phyloP scores from a whole-genome alignment of 1,139 yeast species.

The Geotrichum phurueaensis region DNA sequence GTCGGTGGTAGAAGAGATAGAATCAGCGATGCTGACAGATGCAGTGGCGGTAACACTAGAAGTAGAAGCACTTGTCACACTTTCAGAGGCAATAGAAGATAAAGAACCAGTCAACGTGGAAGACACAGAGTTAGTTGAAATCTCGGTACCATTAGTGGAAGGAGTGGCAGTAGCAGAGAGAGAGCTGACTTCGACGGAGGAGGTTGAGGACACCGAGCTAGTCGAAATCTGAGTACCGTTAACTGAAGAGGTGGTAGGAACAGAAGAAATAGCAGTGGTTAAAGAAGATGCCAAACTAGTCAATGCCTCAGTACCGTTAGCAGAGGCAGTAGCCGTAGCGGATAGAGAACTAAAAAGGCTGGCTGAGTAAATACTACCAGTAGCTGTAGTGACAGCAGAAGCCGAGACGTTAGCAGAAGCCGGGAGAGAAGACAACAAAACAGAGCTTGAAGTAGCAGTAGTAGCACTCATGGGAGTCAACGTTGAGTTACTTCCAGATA shows the following conservation, averaged over 20 bases:
- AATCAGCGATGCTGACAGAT: too few relatives aligned
- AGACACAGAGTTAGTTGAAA: background rate
- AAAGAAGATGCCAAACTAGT: background rate
- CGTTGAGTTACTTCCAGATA: background rate
- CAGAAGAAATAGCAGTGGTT: background rate
- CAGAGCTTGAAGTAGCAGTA: background rate
- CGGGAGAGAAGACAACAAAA: background rate
- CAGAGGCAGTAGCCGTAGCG: background rate
- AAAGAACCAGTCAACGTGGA: background rate
- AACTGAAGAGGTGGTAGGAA: background rate
- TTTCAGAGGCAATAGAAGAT: background rate
- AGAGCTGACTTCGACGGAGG: too few relatives aligned
- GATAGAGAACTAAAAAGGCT: background rate
- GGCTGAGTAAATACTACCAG: background rate
- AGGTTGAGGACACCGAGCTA: background rate
- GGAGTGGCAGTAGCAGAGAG: background rate
- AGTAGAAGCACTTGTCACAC: background rate
- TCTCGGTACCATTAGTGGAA: background rate
- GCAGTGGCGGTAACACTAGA: background rate
- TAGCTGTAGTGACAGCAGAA: background rate
- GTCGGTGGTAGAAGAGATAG: background rate
- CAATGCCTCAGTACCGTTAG: background rate
- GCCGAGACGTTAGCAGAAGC: background rate
- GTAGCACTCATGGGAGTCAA: background rate
- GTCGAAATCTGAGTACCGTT: background rate